phyloP scores from a whole-genome alignment of 768 basidiomycete genomes.

The Suillus cothurnatus region DNA sequence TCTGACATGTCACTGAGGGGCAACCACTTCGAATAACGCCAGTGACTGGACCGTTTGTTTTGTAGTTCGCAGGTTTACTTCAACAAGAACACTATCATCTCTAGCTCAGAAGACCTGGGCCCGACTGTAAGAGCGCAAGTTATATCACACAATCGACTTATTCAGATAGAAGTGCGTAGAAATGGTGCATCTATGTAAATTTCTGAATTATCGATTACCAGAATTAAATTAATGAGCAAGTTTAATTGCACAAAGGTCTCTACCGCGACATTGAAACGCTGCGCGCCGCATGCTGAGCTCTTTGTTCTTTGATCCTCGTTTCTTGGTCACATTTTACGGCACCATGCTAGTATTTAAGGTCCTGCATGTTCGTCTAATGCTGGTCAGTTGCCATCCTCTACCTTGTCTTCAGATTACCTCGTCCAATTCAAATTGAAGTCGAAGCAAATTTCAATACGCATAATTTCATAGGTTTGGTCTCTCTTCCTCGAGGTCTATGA shows the following conservation, averaged over 20 bases:
- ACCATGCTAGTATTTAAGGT: not conserved
- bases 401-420: not conserved
- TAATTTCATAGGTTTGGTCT: not conserved
- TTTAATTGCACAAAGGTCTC: slow-evolving; percentile 3
- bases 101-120: not conserved
- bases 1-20: no score
- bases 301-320: not conserved
- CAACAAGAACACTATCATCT: not conserved
- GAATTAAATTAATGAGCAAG: not conserved
- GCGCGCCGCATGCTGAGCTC: not conserved
- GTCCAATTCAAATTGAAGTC: not conserved
- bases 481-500: not conserved
- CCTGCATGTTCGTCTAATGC: not conserved
- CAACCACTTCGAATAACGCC: no score
- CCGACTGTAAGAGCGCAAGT: not conserved
- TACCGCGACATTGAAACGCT: not conserved
- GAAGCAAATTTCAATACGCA: not conserved
- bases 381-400: not conserved
- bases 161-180: not conserved
- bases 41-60: no score
- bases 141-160: not conserved
- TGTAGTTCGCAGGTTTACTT: no score
- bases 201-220: not conserved
- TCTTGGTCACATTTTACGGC: not conserved
- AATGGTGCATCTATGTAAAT: not conserved